Percentiles rank a stretch among this genome's conserved stretches.
phyloP scores from a whole-genome alignment of 2,329 filamentous ascomycete species.

The Aureobasidium sp. region DNA sequence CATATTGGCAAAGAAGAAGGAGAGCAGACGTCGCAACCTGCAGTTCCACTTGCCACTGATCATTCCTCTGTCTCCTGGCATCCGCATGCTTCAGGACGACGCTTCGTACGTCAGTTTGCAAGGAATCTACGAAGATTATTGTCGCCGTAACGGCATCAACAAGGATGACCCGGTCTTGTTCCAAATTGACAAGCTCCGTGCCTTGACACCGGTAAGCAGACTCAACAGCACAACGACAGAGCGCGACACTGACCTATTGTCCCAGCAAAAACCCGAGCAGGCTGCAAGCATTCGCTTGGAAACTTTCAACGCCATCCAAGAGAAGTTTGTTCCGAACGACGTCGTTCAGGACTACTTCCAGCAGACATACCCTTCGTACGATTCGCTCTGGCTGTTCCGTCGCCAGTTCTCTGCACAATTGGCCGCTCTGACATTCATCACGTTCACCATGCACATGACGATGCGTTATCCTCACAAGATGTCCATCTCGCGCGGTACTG shows the following conservation, averaged over 20 bases:
- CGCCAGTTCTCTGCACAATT: constrained; percentile 95
- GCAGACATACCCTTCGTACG: constrained; percentile 73
- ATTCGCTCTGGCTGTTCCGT: constrained; percentile 97
- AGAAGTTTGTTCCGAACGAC: constrained; percentile 79
- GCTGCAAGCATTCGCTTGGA: constrained; percentile 51
- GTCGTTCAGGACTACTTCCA: constrained; percentile 86
- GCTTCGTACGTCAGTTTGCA: constrained; percentile 89
- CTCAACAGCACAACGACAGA: not conserved
- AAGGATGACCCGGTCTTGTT: constrained; percentile 95
- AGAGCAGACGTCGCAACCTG: constrained; percentile 83
- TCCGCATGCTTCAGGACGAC: constrained; percentile 93
- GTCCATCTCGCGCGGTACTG: constrained; percentile 75
- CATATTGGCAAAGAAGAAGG: constrained; percentile 82
- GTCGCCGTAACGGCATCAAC: constrained; percentile 71
- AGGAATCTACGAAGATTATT: constrained; percentile 93
- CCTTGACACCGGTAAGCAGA: constrained; percentile 37
- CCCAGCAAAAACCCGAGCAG: constrained; percentile 57
- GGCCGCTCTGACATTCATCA: constrained; percentile 93
- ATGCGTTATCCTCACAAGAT: constrained; percentile 94
- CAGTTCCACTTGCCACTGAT: constrained; percentile 95
- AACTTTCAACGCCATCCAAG: constrained; percentile 89
- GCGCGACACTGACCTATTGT: not conserved
- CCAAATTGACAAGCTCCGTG: constrained; percentile 86
- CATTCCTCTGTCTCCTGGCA: constrained; percentile 89
- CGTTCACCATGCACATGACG: constrained; percentile 95